Percentiles rank a stretch among this genome's conserved stretches.
Conservation (phyloP, 1,139 yeast genomes). For the Geotrichum fermentans region DNA sequence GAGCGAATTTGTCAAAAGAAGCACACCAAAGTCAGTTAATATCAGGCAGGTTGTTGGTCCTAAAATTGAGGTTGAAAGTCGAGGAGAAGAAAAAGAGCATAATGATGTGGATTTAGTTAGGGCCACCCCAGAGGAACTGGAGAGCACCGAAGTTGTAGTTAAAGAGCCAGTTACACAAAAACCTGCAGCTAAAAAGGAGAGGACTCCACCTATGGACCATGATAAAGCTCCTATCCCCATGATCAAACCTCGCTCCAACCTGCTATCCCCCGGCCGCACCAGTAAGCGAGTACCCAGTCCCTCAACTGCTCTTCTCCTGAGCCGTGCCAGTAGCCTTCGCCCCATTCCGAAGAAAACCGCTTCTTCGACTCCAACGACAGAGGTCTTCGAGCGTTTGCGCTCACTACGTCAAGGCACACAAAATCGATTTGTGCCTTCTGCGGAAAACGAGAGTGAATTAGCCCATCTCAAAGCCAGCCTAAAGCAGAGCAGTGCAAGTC, state of each 20-base stretch:
- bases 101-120: no score
- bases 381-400: slow-evolving; percentile 25
- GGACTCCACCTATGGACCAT: background rate
- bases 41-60: background rate
- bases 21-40: slow-evolving; percentile 8
- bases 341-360: slow-evolving; percentile 9
- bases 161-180: background rate
- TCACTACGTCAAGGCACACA: slow-evolving; percentile 24
- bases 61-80: background rate
- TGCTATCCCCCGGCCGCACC: background rate
- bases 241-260: background rate
- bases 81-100: no score
- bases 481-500: slow-evolving; percentile 27
- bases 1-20: slow-evolving; percentile 3
- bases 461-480: slow-evolving; percentile 25
- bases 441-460: slow-evolving; percentile 25
- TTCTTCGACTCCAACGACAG: slow-evolving; percentile 22
- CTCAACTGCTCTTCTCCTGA: slow-evolving; percentile 15
- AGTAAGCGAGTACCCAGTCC: slow-evolving; percentile 21
- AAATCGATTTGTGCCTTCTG: slow-evolving; percentile 19
- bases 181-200: background rate
- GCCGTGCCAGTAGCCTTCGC: slow-evolving; percentile 12
- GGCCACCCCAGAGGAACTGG: no score
- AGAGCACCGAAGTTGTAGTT: background rate
- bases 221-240: background rate